Conservation (phyloP, 768 basidiomycete genomes). For the Suillus weaverae region DNA sequence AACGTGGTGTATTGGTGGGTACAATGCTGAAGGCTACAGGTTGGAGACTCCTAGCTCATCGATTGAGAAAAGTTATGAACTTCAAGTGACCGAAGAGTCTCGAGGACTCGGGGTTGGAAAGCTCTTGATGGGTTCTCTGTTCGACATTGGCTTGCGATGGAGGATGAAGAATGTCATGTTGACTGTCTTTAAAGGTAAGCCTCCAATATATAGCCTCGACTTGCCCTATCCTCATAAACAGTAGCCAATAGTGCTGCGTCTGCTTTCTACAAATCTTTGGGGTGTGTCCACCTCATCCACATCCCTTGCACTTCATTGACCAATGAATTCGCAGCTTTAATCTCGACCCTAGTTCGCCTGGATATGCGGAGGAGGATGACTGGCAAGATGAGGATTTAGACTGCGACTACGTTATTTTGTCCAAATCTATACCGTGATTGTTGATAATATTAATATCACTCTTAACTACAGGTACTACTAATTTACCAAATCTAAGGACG, state of each 20-base stretch:
- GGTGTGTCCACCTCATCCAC: conserved; percentile 41
- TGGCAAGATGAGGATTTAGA: conserved; percentile 26
- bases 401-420: conserved; percentile 43
- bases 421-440: conserved; percentile 22
- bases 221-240: conserved; percentile 3
- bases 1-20: conserved; percentile 70
- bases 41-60: not conserved
- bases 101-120: conserved; percentile 62
- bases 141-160: conserved; percentile 49
- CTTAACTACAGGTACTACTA: not conserved
- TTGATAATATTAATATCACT: not conserved
- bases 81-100: conserved; percentile 53
- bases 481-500: not conserved
- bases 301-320: not conserved
- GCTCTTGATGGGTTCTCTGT: conserved; percentile 49
- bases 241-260: conserved; percentile 47
- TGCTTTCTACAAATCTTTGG: conserved; percentile 53
- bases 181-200: conserved; percentile 72
- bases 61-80: conserved; percentile 60
- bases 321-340: conserved; percentile 43
- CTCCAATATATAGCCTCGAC: not conserved
- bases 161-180: conserved; percentile 71
- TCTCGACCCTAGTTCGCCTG: conserved; percentile 55
- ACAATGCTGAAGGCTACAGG: not conserved
- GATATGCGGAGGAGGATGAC: conserved; percentile 30